Conservation (phyloP, 768 basidiomycete species). For the Hydnum rufescens region DNA sequence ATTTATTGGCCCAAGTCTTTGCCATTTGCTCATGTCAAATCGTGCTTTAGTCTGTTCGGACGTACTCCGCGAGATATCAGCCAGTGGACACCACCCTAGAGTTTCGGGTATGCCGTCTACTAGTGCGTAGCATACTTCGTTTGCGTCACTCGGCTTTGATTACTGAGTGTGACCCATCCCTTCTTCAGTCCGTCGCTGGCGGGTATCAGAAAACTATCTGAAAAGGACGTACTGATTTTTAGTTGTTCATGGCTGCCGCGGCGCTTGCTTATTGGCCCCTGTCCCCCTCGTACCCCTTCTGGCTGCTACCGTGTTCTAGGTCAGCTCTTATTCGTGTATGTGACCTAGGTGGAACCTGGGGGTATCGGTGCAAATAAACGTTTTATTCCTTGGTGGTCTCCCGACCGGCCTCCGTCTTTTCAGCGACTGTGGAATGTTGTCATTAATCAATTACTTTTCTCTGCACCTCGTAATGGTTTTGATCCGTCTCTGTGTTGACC, state of each 20-base stretch:
- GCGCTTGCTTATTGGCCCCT: slow-evolving; percentile 86
- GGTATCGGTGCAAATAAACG: slow-evolving; percentile 73
- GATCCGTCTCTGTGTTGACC: slow-evolving; percentile 43
- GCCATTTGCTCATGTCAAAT: neutral
- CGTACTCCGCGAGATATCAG: slow-evolving; percentile 79
- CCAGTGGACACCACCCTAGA: slow-evolving; percentile 76
- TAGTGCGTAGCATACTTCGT: no score
- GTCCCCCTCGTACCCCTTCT: slow-evolving; percentile 79
- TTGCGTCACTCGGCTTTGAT: no score
- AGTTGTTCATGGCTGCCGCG: slow-evolving; percentile 81
- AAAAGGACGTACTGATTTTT: no score
- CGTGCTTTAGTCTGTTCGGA: slow-evolving; percentile 41
- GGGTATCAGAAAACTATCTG: no score
- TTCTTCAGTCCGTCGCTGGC: no score
- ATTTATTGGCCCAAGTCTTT: neutral
- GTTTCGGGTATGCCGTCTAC: slow-evolving; percentile 74
- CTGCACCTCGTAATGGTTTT: slow-evolving; percentile 76
- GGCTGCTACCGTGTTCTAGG: slow-evolving; percentile 71
- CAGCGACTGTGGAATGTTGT: slow-evolving; percentile 86
- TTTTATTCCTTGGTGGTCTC: slow-evolving; percentile 1
- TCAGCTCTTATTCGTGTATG: slow-evolving; percentile 75
- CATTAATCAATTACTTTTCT: slow-evolving; percentile 67
- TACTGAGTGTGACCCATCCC: no score
- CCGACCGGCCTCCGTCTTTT: no score
- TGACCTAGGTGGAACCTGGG: slow-evolving; percentile 79